A percentile compares a stretch with the other conserved stretches of the same genome.
These are phyloP conservation scores for Rhizodiscina lignyota DNA, from an alignment of 495 filamentous ascomycete species.

Conservation along the genomic window DNA sequence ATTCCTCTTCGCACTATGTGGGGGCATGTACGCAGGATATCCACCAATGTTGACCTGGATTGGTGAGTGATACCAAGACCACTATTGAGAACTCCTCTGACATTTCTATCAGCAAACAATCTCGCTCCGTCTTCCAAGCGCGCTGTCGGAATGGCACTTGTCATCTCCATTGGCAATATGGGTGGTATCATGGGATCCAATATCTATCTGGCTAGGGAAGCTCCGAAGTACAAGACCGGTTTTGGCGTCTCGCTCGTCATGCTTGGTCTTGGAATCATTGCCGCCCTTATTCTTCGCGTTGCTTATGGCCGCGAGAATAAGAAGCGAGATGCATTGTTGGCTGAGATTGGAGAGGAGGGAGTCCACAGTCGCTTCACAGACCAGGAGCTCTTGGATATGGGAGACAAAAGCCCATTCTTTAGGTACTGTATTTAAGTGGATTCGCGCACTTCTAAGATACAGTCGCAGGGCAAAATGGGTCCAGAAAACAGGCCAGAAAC, in stretches of 20 bases:
- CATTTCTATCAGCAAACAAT: too few relatives aligned
- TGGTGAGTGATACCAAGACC: too few relatives aligned
- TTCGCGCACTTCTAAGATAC: too few relatives aligned
- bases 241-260: conserved; percentile 22
- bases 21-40: conserved; percentile 31
- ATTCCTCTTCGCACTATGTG: conserved; percentile 11
- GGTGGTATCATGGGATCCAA: conserved; percentile 40
- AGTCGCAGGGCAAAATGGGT: too few relatives aligned
- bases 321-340: not conserved
- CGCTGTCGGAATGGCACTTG: conserved; percentile 35
- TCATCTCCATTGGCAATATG: conserved; percentile 38
- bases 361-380: conserved; percentile 2
- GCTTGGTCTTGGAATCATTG: conserved; percentile 3
- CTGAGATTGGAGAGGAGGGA: conserved; percentile 1
- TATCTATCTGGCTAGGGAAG: conserved; percentile 27
- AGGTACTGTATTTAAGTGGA: conserved; percentile 4
- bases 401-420: conserved; percentile 5
- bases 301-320: conserved; percentile 1
- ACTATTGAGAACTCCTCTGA: too few relatives aligned
- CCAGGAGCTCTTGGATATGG: conserved; percentile 4
- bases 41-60: conserved; percentile 43
- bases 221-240: conserved; percentile 31
- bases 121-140: conserved; percentile 49
- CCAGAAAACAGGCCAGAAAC: too few relatives aligned
- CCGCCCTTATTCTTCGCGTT: conserved; percentile 3